Conservation (phyloP, 139 green algal genomes). For the Ettlia oleoabundans region DNA sequence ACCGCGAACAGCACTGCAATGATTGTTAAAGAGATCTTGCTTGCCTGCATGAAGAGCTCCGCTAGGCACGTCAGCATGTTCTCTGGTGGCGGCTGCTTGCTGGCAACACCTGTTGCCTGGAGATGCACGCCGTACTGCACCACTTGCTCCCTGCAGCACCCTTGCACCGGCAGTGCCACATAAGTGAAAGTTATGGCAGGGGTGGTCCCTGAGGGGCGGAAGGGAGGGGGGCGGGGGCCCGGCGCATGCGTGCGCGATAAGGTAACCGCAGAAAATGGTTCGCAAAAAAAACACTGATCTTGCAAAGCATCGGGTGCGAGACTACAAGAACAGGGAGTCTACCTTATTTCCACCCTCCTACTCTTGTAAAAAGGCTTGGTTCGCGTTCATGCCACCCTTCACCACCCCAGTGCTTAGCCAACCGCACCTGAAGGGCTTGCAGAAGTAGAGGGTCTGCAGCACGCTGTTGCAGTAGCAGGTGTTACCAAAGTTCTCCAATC, state of each 20-base stretch:
- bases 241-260: no score
- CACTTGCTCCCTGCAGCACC: conserved; percentile 66
- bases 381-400: no score
- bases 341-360: no score
- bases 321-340: no score
- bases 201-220: no score
- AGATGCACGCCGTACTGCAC: conserved; percentile 74
- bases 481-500: conserved; percentile 99
- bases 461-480: conserved; percentile 99
- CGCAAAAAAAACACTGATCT: no score
- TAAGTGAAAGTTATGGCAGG: no score
- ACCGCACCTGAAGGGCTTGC: conserved; percentile 71
- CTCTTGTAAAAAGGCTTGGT: no score
- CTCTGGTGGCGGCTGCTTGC: conserved; percentile 63
- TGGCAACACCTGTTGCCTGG: background rate
- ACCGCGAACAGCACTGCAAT: no score
- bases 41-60: conserved; percentile 88
- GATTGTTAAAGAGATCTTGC: no score
- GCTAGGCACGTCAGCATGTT: conserved; percentile 91
- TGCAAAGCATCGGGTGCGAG: no score
- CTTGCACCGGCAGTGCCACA: background rate
- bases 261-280: background rate
- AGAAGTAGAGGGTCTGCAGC: conserved; percentile 94
- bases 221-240: background rate
- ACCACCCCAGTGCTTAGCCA: no score